phyloP scores from a whole-genome alignment of 805 yeast species.

The Torulaspora gathmanii region DNA sequence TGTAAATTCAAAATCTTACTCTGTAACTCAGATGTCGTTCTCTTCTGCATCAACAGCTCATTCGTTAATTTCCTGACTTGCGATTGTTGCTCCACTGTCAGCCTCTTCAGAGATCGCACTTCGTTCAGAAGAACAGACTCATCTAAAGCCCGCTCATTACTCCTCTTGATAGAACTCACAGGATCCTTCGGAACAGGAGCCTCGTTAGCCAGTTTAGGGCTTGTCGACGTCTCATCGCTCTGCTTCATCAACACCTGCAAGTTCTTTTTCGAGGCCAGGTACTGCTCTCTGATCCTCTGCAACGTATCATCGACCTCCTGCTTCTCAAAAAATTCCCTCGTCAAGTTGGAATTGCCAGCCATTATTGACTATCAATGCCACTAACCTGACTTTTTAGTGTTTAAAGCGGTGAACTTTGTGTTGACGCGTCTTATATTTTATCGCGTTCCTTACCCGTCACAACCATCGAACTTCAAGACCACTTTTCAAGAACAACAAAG shows the following conservation, averaged over 20 bases:
- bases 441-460: conserved; percentile 5
- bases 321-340: conserved; percentile 15
- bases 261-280: conserved; percentile 27
- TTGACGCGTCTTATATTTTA: conserved; percentile 5
- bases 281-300: conserved; percentile 29
- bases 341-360: conserved; percentile 6
- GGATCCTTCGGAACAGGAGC: not conserved
- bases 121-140: conserved; percentile 12
- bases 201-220: not conserved
- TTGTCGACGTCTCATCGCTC: conserved; percentile 3
- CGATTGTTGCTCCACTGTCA: conserved; percentile 22
- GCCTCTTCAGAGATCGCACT: conserved; percentile 17
- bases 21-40: conserved; percentile 16
- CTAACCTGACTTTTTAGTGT: not conserved
- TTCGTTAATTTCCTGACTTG: conserved; percentile 19
- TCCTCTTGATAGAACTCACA: not conserved
- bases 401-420: conserved; percentile 1
- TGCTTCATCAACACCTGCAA: conserved; percentile 23
- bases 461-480: not conserved
- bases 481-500: conserved; percentile 1
- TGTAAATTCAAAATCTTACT: conserved; percentile 17
- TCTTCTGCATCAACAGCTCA: conserved; percentile 17
- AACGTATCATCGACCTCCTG: conserved; percentile 33
- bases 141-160: not conserved
- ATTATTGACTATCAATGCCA: not conserved